These are phyloP conservation scores for Galeopsis tetrahit DNA, from an alignment of 257 asterid species.

Conservation along the genomic window DNA sequence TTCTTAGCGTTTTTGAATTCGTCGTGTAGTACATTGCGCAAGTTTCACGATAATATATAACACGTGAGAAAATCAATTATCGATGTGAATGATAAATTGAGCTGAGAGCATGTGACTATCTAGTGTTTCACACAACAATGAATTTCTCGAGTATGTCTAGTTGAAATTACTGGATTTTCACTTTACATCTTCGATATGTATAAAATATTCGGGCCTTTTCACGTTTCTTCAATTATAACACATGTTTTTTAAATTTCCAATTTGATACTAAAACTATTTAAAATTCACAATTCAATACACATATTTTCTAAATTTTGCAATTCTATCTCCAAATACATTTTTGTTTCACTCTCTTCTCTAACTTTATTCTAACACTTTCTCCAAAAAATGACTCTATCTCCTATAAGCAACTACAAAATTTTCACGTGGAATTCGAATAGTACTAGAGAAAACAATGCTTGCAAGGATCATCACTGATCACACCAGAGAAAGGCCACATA, in stretches of 20 bases:
- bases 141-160: background rate
- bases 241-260: no score
- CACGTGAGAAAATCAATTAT: no score
- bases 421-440: background rate
- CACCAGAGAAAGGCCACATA: constrained; percentile 61
- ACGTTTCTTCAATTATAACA: background rate
- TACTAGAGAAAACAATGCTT: background rate
- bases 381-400: background rate
- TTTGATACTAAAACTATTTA: no score
- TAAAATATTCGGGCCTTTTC: no score
- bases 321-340: background rate
- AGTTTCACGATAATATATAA: no score
- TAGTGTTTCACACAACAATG: no score
- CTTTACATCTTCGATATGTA: background rate
- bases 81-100: no score
- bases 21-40: no score
- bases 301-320: background rate
- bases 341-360: background rate
- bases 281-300: background rate
- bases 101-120: no score
- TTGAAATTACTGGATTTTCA: background rate
- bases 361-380: background rate
- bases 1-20: no score
- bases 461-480: constrained; percentile 30
- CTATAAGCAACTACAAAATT: background rate